Evolutionary conservation across 371 early-diverging fungal genomes (phyloP).

Genomic region (Mycotypha africana): DNA sequence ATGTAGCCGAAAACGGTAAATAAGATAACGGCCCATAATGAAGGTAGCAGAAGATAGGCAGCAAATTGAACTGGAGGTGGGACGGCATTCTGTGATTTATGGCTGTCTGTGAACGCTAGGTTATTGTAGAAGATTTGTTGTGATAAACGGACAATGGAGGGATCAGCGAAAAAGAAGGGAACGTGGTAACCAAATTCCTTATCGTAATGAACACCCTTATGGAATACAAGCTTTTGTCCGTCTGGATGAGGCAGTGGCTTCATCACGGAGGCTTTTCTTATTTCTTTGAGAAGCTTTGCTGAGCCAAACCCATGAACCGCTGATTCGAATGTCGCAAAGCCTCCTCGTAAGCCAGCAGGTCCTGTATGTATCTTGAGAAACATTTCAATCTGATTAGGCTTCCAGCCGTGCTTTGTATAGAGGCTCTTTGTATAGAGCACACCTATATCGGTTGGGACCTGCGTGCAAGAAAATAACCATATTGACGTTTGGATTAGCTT

Average conservation of each 20-base stretch:
- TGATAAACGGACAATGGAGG: slow-evolving; percentile 52
- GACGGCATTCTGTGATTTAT: slow-evolving; percentile 13
- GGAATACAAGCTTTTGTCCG: slow-evolving; percentile 37
- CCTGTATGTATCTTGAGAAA: slow-evolving; percentile 50
- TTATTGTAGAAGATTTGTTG: slow-evolving; percentile 45
- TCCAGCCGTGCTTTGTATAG: slow-evolving; percentile 33
- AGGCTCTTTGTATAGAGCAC: slow-evolving; percentile 50
- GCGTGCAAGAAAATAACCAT: neutral
- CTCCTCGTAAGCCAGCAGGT: slow-evolving; percentile 44
- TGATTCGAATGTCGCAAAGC: slow-evolving; percentile 60
- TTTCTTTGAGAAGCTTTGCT: slow-evolving; percentile 43
- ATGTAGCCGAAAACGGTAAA: slow-evolving; percentile 31
- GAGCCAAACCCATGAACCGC: slow-evolving; percentile 57
- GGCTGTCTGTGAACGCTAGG: slow-evolving; percentile 17
- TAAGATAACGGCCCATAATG: slow-evolving; percentile 36
- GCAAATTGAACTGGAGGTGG: slow-evolving; percentile 57
- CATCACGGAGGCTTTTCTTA: slow-evolving; percentile 48
- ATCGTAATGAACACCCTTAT: slow-evolving; percentile 37
- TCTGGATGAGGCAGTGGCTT: slow-evolving; percentile 33
- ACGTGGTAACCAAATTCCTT: slow-evolving; percentile 50
- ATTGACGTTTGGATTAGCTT: too few relatives aligned
- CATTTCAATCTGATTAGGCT: slow-evolving; percentile 58
- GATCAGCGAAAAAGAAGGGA: slow-evolving; percentile 58
- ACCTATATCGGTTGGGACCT: slow-evolving; percentile 60
- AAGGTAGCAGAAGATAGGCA: slow-evolving; percentile 52